Evolutionary conservation across 1,284 basidiomycete genomes (phyloP).

Genomic region (Ganoderma resinaceum): DNA sequence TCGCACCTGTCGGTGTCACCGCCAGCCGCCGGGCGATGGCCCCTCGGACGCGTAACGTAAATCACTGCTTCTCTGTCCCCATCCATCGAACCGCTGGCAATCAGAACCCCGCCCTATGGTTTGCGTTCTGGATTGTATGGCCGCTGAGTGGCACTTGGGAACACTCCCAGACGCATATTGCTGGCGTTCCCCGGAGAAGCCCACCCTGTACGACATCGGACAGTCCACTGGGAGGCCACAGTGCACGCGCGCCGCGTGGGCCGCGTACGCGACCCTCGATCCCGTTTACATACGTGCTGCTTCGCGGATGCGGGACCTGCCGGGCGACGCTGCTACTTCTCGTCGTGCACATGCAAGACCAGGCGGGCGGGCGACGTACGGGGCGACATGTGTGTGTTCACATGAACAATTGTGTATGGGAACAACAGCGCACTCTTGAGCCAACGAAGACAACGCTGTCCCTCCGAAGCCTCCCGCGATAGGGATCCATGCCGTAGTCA

Average conservation of each 20-base stretch:
- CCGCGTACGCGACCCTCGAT: slow-evolving; percentile 19
- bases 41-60: slow-evolving; percentile 27
- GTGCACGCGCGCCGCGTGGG: slow-evolving; percentile 6
- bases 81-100: slow-evolving; percentile 5
- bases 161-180: background rate
- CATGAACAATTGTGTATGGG: slow-evolving; percentile 13
- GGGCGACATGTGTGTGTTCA: background rate
- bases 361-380: background rate
- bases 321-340: slow-evolving; percentile 7
- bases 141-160: slow-evolving; percentile 9
- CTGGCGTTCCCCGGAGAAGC: slow-evolving; percentile 6
- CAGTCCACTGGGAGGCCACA: background rate
- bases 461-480: background rate
- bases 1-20: slow-evolving; percentile 13
- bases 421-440: slow-evolving; percentile 2
- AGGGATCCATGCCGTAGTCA: background rate
- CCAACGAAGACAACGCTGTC: slow-evolving; percentile 5
- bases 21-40: slow-evolving; percentile 17
- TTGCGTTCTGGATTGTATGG: slow-evolving; percentile 6
- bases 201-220: background rate
- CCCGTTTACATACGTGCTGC: slow-evolving; percentile 7
- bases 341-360: background rate
- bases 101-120: slow-evolving; percentile 18
- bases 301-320: slow-evolving; percentile 16
- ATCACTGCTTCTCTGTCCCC: slow-evolving; percentile 21